A percentile compares a stretch with the other conserved stretches of the same genome.
Conservation (phyloP, 176 grass and related monocot genomes). For the Juncus effusus region DNA sequence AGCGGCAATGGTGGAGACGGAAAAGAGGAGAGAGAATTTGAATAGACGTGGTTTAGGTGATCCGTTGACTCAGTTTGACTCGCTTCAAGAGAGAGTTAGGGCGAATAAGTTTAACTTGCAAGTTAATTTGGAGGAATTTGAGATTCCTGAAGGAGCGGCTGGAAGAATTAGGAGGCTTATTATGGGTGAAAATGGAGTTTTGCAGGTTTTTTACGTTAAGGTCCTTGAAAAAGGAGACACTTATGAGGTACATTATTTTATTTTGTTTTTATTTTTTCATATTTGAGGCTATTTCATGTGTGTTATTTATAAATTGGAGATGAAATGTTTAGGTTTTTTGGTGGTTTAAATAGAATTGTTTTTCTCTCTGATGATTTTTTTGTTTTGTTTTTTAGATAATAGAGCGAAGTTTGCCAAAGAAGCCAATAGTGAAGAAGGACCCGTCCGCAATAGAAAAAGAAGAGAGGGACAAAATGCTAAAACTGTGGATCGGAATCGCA, state of each 20-base stretch:
- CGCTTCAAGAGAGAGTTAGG: constrained; percentile 83
- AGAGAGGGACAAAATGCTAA: constrained; percentile 59
- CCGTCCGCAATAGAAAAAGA: constrained; percentile 73
- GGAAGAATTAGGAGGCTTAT: constrained; percentile 83
- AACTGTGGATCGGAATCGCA: constrained; percentile 62
- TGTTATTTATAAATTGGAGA: neutral
- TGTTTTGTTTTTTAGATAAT: constrained; percentile 71
- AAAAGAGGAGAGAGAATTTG: constrained; percentile 44
- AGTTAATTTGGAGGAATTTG: constrained; percentile 76
- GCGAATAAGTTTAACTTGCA: constrained; percentile 73
- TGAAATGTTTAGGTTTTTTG: no score
- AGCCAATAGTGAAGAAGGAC: constrained; percentile 80
- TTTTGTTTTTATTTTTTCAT: constrained; percentile 34
- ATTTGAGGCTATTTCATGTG: constrained; percentile 4
- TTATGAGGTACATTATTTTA: constrained; percentile 71
- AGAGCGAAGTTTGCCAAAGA: constrained; percentile 95
- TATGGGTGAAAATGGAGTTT: constrained; percentile 73
- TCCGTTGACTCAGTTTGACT: constrained; percentile 70
- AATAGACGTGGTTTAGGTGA: constrained; percentile 70
- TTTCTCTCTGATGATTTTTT: neutral
- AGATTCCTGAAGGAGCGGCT: constrained; percentile 93
- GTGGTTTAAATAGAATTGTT: neutral
- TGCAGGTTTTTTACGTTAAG: constrained; percentile 96
- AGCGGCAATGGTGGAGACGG: constrained; percentile 62
- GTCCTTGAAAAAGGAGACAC: constrained; percentile 99